Evolutionary conservation across 1,284 basidiomycete species (phyloP).

Genomic region (Trametes pubescens): DNA sequence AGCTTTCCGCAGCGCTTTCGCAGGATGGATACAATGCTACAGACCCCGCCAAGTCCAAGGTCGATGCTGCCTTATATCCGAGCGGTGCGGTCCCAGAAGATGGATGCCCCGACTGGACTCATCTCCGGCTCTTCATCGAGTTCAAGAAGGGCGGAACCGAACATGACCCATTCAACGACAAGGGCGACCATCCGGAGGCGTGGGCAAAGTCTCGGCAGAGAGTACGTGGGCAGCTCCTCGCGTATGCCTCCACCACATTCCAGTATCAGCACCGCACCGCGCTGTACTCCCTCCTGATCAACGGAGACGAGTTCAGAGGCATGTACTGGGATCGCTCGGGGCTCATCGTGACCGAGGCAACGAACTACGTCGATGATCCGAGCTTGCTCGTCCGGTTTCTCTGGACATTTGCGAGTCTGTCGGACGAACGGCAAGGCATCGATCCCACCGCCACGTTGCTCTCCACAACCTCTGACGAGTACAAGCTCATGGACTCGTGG

Average conservation of each 20-base stretch:
- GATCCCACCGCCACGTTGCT: conserved; percentile 20
- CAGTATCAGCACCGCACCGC: conserved; percentile 7
- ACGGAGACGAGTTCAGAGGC: conserved; percentile 14
- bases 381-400: conserved; percentile 22
- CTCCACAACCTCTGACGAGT: background rate
- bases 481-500: conserved; percentile 13
- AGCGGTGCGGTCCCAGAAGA: background rate
- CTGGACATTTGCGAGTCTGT: conserved; percentile 19
- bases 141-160: conserved; percentile 2
- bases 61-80: conserved; percentile 1
- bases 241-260: background rate
- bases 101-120: background rate
- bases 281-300: conserved; percentile 4
- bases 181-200: background rate
- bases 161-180: background rate
- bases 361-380: conserved; percentile 25
- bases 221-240: conserved; percentile 1
- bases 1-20: too few species aligned
- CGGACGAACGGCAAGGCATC: conserved; percentile 15
- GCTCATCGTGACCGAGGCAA: conserved; percentile 22
- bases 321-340: conserved; percentile 30
- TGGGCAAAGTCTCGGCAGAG: background rate
- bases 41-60: background rate
- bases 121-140: background rate
- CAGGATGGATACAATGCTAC: too few species aligned